These are phyloP conservation scores for Pholiota microspora DNA, from an alignment of 768 basidiomycete species.

Conservation along the genomic window DNA sequence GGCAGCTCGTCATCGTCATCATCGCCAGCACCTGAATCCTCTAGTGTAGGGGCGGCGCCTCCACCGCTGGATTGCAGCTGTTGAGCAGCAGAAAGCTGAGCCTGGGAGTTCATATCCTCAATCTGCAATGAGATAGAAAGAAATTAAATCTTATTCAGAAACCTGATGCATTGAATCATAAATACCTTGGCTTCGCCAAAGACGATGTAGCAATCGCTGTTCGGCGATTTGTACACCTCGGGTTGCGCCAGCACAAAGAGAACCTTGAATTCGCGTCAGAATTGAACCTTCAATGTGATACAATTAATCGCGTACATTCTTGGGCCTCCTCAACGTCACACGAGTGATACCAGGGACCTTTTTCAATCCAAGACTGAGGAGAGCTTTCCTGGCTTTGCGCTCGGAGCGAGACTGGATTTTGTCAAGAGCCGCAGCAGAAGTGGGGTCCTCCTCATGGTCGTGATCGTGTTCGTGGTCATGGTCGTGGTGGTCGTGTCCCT, in stretches of 20 bases:
- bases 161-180: no score
- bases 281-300: background rate
- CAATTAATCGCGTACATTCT: conserved; percentile 64
- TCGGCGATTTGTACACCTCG: conserved; percentile 97
- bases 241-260: conserved; percentile 91
- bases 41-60: conserved; percentile 44
- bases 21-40: conserved; percentile 52
- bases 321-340: conserved; percentile 91
- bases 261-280: conserved; percentile 42
- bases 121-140: no score
- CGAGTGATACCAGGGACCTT: conserved; percentile 91
- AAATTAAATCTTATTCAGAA: no score
- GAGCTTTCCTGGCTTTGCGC: conserved; percentile 93
- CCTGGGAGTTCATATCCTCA: conserved; percentile 84
- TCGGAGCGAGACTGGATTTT: conserved; percentile 95
- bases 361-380: conserved; percentile 89
- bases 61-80: conserved; percentile 62
- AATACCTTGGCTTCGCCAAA: conserved; percentile 96
- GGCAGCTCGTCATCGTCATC: conserved; percentile 81
- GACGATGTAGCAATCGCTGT: conserved; percentile 98
- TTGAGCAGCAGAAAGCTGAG: conserved; percentile 75
- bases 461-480: conserved; percentile 59
- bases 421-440: conserved; percentile 79
- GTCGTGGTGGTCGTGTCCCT: conserved; percentile 59
- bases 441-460: conserved; percentile 77